Evolutionary conservation across 2,329 filamentous ascomycete species (phyloP), one percentile per base, ranked within the genome.

Genomic region (Purpureocillium takamizusanense): DNA sequence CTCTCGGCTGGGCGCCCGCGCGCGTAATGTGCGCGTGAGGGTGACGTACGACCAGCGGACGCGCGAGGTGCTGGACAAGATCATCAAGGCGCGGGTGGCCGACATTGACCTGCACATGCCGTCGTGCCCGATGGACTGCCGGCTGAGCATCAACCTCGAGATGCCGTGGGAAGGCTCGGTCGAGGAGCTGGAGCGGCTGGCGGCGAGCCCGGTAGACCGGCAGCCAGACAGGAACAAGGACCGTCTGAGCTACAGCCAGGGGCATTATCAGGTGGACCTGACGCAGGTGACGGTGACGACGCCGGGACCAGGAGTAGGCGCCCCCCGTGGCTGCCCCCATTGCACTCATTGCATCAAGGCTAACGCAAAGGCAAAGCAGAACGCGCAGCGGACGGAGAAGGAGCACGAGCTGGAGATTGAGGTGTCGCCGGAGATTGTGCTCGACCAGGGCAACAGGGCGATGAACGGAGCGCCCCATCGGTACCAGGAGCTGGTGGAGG

Each of bases 71-170:
- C 62, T 90, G 10, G 82, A 80, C 42, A 88, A 86, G 58, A 95
- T 98, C 51, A 79, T 98, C 61, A 98, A 98, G 66, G 79, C 81
- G 18, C 79, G 88, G n/a, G 72, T 97, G 12, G 81, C 78, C 18
- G 88, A 98, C 56, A 66, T 95, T n/a, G 84, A 95, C 51, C 74
- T 98, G 14, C 82, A 84, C 60, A 83, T 87, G 49, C 90, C 92
- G 0, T 67, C 69, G 36, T 76, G 74, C 8, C 76, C 78, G 3
- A 85, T 95, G 53, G 92, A 98, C 61, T 95, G 88, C 62, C 85
- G 92, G 10, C 81, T 98, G 49, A 94, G 87, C 51, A 80, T 98
- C 54, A 97, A 95, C 55, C 74, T 98, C 2, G 94, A 98, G 76
- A 88, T 94, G 76, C 75, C 82, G 38, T 94, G 81, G 67, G 74